Evolutionary conservation across 306 rosid genomes (phyloP).

Genomic region (Prinsepia uniflora): DNA sequence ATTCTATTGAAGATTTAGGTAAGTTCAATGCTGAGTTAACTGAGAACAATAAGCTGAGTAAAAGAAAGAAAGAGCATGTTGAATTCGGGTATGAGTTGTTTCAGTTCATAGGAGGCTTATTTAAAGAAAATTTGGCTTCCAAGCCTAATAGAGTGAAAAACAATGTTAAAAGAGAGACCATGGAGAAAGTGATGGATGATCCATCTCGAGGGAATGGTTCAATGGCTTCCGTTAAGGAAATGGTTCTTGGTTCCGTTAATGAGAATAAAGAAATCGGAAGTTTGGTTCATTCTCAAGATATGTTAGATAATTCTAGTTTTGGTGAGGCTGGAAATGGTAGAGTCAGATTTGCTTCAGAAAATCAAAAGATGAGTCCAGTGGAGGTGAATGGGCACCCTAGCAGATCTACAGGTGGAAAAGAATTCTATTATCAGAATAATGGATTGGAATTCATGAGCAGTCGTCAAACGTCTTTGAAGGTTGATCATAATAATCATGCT

Average conservation of each 20-base stretch:
- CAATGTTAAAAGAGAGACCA: conserved; percentile 38
- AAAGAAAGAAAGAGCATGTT: conserved; percentile 56
- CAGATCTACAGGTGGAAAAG: conserved; percentile 30
- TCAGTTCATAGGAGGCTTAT: conserved; percentile 50
- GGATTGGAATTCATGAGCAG: conserved; percentile 45
- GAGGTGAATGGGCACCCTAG: conserved; percentile 22
- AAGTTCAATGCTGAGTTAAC: conserved; percentile 31
- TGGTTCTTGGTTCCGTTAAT: conserved; percentile 29
- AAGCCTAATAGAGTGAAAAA: conserved; percentile 45
- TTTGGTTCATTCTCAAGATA: conserved; percentile 33
- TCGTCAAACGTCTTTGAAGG: conserved; percentile 44
- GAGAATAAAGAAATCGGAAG: conserved; percentile 25
- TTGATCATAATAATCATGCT: conserved; percentile 34
- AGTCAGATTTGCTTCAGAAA: conserved; percentile 24
- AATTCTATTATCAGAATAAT: conserved; percentile 37
- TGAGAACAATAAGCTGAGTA: conserved; percentile 51
- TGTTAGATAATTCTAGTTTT: conserved; percentile 24
- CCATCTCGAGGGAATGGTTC: conserved; percentile 29
- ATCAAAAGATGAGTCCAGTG: conserved; percentile 28
- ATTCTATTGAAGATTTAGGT: conserved; percentile 43
- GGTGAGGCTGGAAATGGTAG: conserved; percentile 33
- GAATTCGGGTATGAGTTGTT: conserved; percentile 53
- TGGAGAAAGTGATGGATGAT: conserved; percentile 29
- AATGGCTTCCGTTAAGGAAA: conserved; percentile 30
- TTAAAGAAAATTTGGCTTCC: conserved; percentile 47